A percentile compares a stretch with the other conserved stretches of the same genome.
These are phyloP conservation scores for Irpex sp. DNA, from an alignment of 1,284 basidiomycete species.

Conservation along the genomic window DNA sequence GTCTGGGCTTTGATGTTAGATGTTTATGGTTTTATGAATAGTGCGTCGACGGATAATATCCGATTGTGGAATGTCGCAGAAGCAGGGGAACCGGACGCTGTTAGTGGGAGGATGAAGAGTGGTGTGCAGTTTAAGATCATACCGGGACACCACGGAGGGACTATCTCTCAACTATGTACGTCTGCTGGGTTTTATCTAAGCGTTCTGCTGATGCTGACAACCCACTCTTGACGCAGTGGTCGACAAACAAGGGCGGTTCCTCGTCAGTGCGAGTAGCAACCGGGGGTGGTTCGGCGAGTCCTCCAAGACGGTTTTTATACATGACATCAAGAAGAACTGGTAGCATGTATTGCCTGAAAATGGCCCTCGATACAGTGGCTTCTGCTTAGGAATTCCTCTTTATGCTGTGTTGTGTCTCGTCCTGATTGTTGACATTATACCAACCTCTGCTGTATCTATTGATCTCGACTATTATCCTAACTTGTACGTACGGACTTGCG, in stretches of 20 bases:
- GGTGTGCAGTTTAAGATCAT: conserved; percentile 92
- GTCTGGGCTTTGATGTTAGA: no score
- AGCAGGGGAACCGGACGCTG: conserved; percentile 61
- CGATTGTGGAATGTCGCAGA: conserved; percentile 91
- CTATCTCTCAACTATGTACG: conserved; percentile 84
- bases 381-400: neutral
- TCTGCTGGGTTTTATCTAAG: neutral
- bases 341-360: neutral
- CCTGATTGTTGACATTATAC: neutral
- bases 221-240: conserved; percentile 55
- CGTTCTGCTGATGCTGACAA: neutral
- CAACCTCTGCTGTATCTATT: neutral
- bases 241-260: conserved; percentile 81
- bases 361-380: neutral
- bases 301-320: conserved; percentile 85
- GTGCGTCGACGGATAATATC: conserved; percentile 92
- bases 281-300: conserved; percentile 93
- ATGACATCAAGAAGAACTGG: conserved; percentile 70
- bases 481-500: no score
- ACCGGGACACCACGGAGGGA: conserved; percentile 93
- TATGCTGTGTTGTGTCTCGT: neutral
- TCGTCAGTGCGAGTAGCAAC: conserved; percentile 91
- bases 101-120: conserved; percentile 47
- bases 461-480: neutral
- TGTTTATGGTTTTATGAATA: conserved; percentile 28